Evolutionary conservation across 345 rosid genomes (phyloP).

Genomic region (Ricinus communis): DNA sequence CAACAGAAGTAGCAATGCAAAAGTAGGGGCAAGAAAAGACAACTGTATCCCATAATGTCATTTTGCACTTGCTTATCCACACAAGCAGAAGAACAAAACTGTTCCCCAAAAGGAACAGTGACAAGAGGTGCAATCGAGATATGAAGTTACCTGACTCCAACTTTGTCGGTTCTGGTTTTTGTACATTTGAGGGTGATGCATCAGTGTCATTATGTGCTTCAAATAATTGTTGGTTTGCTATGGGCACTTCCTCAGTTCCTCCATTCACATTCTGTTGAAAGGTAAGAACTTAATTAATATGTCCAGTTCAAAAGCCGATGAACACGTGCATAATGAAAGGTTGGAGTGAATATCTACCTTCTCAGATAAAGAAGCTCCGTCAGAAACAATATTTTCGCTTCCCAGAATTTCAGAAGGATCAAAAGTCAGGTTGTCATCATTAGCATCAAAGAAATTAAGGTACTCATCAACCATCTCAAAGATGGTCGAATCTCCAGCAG

Average conservation of each 20-base stretch:
- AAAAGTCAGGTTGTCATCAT: conserved; percentile 47
- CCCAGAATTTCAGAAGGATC: conserved; percentile 55
- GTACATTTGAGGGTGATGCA: conserved; percentile 63
- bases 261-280: conserved; percentile 41
- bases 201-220: conserved; percentile 33
- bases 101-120: too few relatives aligned
- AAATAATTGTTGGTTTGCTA: conserved; percentile 32
- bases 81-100: too few relatives aligned
- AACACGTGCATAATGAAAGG: background rate
- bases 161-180: conserved; percentile 40
- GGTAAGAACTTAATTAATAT: conserved; percentile 17
- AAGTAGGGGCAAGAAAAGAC: background rate
- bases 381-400: conserved; percentile 27
- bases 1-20: background rate
- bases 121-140: background rate
- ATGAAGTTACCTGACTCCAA: conserved; percentile 52
- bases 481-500: conserved; percentile 29
- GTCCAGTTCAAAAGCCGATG: background rate
- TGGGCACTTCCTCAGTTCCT: conserved; percentile 38
- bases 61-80: too few relatives aligned
- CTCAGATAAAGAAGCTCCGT: conserved; percentile 24
- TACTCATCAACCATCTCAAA: conserved; percentile 66
- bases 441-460: conserved; percentile 63
- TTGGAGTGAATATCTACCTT: conserved; percentile 37
- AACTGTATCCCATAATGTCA: background rate